Percentiles rank a stretch among this genome's conserved stretches.
Evolutionary conservation across 805 yeast species (phyloP).

Genomic region (Candida boidinii): DNA sequence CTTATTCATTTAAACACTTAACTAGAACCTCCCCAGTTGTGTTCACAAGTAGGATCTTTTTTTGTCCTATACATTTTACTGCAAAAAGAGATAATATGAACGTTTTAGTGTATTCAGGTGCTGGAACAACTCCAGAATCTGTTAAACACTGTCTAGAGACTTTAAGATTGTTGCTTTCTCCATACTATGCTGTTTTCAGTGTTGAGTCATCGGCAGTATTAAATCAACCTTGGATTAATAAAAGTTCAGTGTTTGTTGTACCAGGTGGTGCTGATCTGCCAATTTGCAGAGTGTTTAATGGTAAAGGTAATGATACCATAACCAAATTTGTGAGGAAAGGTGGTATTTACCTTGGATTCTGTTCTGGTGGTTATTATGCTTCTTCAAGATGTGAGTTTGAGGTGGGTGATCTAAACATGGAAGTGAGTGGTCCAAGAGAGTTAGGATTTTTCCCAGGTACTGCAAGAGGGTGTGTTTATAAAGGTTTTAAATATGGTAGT

Average conservation of each 20-base stretch:
- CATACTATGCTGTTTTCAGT: constrained; percentile 77
- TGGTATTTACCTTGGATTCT: constrained; percentile 78
- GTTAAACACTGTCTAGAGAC: constrained; percentile 79
- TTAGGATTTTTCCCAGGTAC: constrained; percentile 75
- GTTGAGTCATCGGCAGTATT: constrained; percentile 54
- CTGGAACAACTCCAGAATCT: constrained; percentile 83
- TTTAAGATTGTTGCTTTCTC: constrained; percentile 66
- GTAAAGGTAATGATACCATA: constrained; percentile 55
- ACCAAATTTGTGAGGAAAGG: constrained; percentile 63
- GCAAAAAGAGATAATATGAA: constrained; percentile 37
- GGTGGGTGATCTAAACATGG: constrained; percentile 58
- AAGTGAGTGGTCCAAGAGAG: constrained; percentile 82
- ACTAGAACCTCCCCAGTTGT: no score
- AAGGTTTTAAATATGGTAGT: constrained; percentile 72
- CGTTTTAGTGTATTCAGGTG: constrained; percentile 64
- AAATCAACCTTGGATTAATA: constrained; percentile 82
- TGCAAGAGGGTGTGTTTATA: constrained; percentile 72
- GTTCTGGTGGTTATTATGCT: constrained; percentile 93
- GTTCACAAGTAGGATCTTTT: not conserved
- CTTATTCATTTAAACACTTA: not conserved
- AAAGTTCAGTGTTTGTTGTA: constrained; percentile 70
- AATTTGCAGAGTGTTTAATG: constrained; percentile 63
- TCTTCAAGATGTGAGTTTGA: constrained; percentile 76
- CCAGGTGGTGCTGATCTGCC: constrained; percentile 99
- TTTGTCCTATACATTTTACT: not conserved